Evolutionary conservation across 2,329 filamentous ascomycete species (phyloP).

Genomic region (Aspergillus novoparasiticus): DNA sequence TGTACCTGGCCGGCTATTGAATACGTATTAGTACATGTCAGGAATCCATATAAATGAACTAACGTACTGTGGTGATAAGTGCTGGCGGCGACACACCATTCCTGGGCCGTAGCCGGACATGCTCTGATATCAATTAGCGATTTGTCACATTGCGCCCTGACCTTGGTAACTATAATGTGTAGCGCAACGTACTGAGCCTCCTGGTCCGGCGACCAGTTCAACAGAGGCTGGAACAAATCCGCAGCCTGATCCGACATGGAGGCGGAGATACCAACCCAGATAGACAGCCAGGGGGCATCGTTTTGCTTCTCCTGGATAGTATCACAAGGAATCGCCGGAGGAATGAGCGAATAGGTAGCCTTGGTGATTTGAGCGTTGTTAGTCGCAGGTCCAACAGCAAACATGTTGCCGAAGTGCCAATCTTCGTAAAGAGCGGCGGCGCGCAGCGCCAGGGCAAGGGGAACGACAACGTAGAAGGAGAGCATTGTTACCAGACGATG

Average conservation of each 20-base stretch:
- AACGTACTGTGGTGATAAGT: slow-evolving; percentile 9
- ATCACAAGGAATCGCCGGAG: slow-evolving; percentile 8
- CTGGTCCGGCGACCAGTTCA: slow-evolving; percentile 18
- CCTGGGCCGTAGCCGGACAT: slow-evolving; percentile 5
- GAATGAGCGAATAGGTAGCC: slow-evolving; percentile 10
- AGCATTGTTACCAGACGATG: slow-evolving; percentile 1
- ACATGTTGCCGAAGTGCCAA: slow-evolving; percentile 15
- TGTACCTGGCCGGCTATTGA: neutral
- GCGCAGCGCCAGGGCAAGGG: slow-evolving; percentile 9
- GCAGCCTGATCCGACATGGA: slow-evolving; percentile 3
- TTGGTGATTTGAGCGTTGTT: slow-evolving; percentile 12
- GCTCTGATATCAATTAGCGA: neutral
- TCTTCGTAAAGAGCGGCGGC: slow-evolving; percentile 9
- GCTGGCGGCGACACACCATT: slow-evolving; percentile 13
- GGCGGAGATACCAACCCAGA: slow-evolving; percentile 13
- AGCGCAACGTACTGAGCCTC: slow-evolving; percentile 6
- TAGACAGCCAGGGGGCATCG: slow-evolving; percentile 10
- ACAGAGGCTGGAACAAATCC: slow-evolving; percentile 13
- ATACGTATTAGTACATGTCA: neutral
- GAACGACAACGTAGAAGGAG: neutral
- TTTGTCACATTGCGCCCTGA: neutral
- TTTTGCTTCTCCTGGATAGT: neutral
- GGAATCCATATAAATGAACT: neutral
- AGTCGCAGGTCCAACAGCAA: slow-evolving; percentile 6
- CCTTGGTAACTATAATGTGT: neutral